Base-by-base conservation (phyloP, 768 basidiomycete genomes). In the Terana coerulea region DNA sequence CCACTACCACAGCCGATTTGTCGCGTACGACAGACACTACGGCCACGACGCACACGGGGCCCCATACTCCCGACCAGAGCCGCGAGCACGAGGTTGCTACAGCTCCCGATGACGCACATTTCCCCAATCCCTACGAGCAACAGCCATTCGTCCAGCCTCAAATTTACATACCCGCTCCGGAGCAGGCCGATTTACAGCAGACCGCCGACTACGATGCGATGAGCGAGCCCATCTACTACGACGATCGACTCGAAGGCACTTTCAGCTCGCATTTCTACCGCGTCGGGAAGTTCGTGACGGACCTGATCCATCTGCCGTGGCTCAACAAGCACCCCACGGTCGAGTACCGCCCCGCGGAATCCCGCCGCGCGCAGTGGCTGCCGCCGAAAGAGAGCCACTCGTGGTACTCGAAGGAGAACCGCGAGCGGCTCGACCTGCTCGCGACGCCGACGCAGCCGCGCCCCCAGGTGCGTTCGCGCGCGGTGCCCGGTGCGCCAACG, bases 281-380 rank as follows among this genome's bases (percentile, higher is more conserved):
- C 25, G 40, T 70, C 28, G 58, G 58, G n/a, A 56, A 61, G 29
- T 72, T 71, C 59, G 47, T 72, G 22, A 52, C 49, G 30, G 64
- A 69, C 35, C 47, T 73, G 29, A 63, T 63, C 48, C 58, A 65
- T 15, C 67, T 73, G 24, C 72, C 72, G 7, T 73, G 71, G 71
- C 62, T 67, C 12, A 63, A 68, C 15, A 61, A 64, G 5, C 19
- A 28, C 10, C 66, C 63, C 37, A 66, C 70, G 7, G 61, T 60
- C 14, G 68, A 69, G 45, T 72, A 68, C 49, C 34, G 61, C 12
- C 72, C 71, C 6, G 62, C 63, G 9, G 51, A 59, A 30, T 61
- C 61, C 30, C 29, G 52, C 43, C 57, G 60, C 25, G 62, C 66
- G 40, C 60, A 59, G 49, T 42, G 42, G 25, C 39, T 47, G 11